Conservation (phyloP, 2,329 filamentous ascomycete genomes). For the Diatrype stigma region DNA sequence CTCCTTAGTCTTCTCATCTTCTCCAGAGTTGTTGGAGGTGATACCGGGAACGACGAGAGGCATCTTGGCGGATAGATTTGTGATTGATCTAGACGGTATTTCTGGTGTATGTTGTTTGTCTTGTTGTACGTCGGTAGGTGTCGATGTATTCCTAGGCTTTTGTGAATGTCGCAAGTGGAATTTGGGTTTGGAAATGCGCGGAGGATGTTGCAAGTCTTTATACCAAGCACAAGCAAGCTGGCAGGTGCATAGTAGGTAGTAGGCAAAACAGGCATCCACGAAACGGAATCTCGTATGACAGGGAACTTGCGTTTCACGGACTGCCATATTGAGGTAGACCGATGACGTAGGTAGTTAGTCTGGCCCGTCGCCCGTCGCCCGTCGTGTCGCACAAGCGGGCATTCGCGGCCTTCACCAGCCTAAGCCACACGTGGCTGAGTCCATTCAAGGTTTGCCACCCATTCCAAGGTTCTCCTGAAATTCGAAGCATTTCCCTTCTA, state of each 20-base stretch:
- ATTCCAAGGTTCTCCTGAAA: too few relatives aligned
- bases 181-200: too few relatives aligned
- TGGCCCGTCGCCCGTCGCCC: too few relatives aligned
- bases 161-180: not conserved
- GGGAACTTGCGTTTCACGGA: not conserved
- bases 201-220: not conserved
- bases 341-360: too few relatives aligned
- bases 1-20: slow-evolving; percentile 42
- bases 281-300: not conserved
- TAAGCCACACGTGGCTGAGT: not conserved
- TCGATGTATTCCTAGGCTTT: not conserved
- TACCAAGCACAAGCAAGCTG: too few relatives aligned
- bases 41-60: slow-evolving; percentile 62
- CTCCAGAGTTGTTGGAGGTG: slow-evolving; percentile 34
- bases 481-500: too few relatives aligned
- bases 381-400: not conserved
- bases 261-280: not conserved
- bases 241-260: not conserved
- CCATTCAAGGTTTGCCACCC: not conserved
- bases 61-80: slow-evolving; percentile 44
- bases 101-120: not conserved
- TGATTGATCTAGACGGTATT: not conserved
- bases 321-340: not conserved
- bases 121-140: not conserved
- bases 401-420: not conserved